Base-by-base conservation (phyloP, 2,329 filamentous ascomycete genomes). In the Colletotrichum tofieldiae region DNA sequence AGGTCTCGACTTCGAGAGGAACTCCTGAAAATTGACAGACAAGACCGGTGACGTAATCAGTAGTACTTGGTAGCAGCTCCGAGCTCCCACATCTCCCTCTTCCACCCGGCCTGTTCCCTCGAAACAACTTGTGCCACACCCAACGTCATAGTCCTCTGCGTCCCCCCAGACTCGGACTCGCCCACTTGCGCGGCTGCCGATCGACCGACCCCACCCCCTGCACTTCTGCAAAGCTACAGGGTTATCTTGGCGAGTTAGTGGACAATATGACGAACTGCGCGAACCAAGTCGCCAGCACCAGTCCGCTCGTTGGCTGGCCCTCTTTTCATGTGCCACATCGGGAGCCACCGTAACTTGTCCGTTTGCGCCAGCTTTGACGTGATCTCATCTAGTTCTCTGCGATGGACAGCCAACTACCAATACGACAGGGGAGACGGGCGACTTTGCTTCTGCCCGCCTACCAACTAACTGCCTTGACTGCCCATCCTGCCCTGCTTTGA, bases 311-410 rank as follows among this genome's bases (percentile, higher is more conserved):
- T 71, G 67, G 63, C 37, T 52, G 45, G 35, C 12, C 35, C 18
- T 32, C 37, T 29, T 12, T 66, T 20, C 16, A 37, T 47, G 37
- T 66, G 55, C 67, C 67, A 49, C 67, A 55, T 55, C 39, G n/a
- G 55, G 55, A 55, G 55, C 39, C 32, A 71, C 55, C 39, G 47
- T 55, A 71, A n/a, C 20, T 37, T 45, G 55, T 47, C 54, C 45
- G 54, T 60, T 70, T 70, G 52, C 60, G n/a, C 67, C 67, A 54
- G 52, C 54, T 65, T 66, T 71, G 67, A 67, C 55, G 45, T 71
- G 67, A 67, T 52, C 32, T 59, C 26, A 12, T 60, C 52, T n/a
- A 47, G 26, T 43, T 37, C 29, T 52, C 43, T 39, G 37, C 41
- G 43, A 29, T n/a, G 41, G 45, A 43, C 9, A 35, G 26, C 35